These are phyloP conservation scores for Fusarium phyllophilum DNA, from an alignment of 2,329 filamentous ascomycete genomes.

Conservation along the genomic window DNA sequence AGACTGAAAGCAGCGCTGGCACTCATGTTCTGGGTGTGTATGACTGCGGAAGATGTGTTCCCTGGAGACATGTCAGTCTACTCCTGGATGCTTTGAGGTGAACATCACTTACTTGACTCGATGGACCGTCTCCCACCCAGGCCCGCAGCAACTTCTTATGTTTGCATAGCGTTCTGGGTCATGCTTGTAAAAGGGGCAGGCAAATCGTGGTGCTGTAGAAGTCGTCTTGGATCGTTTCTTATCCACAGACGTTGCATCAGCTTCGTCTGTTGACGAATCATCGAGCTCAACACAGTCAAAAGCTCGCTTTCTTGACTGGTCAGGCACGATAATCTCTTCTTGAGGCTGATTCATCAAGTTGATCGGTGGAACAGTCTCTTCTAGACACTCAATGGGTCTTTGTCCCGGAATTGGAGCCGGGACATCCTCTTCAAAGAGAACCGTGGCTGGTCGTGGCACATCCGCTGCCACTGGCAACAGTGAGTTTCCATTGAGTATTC, in stretches of 20 bases:
- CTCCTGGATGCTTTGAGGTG: background rate
- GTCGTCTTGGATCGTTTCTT: conserved; percentile 1
- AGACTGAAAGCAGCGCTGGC: conserved; percentile 16
- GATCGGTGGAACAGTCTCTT: background rate
- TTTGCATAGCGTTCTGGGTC: conserved; percentile 7
- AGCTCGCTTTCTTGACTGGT: background rate
- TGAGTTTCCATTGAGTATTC: background rate
- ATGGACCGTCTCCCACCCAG: conserved; percentile 24
- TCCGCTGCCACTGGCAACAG: background rate
- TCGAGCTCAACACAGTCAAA: background rate
- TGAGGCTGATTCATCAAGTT: background rate
- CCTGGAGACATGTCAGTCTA: background rate
- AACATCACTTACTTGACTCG: conserved; percentile 25
- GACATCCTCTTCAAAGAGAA: conserved; percentile 11
- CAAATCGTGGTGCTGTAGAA: conserved; percentile 2
- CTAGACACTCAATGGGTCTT: background rate
- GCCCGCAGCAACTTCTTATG: conserved; percentile 25
- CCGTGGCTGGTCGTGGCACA: background rate
- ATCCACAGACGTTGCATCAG: background rate
- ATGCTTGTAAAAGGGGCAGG: conserved; percentile 35
- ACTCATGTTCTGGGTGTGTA: conserved; percentile 15
- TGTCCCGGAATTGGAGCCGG: background rate
- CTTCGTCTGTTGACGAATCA: conserved; percentile 5
- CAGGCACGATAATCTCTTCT: background rate
- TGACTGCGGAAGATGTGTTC: conserved; percentile 32